A percentile compares a stretch with the other conserved stretches of the same genome.
Evolutionary conservation across 805 yeast genomes (phyloP).

Genomic region (Candida peoriensis): DNA sequence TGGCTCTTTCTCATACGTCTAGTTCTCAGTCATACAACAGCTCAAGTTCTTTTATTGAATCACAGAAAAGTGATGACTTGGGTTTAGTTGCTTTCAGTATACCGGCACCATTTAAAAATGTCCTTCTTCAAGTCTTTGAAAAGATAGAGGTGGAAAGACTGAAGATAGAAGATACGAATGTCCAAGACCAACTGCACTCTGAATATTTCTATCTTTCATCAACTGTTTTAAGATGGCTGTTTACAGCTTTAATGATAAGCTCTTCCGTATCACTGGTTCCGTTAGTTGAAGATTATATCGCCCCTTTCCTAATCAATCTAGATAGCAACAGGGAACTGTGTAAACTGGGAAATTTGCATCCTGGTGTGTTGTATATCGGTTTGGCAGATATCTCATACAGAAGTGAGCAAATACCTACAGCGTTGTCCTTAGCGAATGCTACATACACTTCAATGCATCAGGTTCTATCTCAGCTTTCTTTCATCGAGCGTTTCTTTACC

Average conservation of each 20-base stretch:
- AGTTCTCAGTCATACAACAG: constrained; percentile 37
- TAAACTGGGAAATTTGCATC: constrained; percentile 57
- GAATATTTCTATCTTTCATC: constrained; percentile 60
- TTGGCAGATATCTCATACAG: constrained; percentile 46
- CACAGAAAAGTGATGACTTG: constrained; percentile 31
- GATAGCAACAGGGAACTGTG: constrained; percentile 75
- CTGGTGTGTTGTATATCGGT: constrained; percentile 40
- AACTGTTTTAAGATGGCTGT: constrained; percentile 58
- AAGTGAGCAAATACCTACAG: constrained; percentile 33
- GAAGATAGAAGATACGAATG: constrained; percentile 29
- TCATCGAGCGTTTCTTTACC: constrained; percentile 66
- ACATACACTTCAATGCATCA: constrained; percentile 52
- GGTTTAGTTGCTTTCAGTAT: constrained; percentile 29
- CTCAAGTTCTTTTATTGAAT: constrained; percentile 34
- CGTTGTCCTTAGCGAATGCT: constrained; percentile 38
- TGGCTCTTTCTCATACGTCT: constrained; percentile 32
- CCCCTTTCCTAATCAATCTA: constrained; percentile 66
- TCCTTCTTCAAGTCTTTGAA: constrained; percentile 40
- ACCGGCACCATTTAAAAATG: constrained; percentile 28
- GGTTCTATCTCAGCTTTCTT: constrained; percentile 57
- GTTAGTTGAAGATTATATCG: constrained; percentile 43
- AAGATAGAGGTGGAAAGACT: constrained; percentile 37
- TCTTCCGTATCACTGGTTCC: constrained; percentile 49
- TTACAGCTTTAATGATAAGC: constrained; percentile 48
- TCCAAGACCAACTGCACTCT: constrained; percentile 55